Base-by-base conservation (phyloP, 208 protist genomes). In the Leishmania lainsoni region DNA sequence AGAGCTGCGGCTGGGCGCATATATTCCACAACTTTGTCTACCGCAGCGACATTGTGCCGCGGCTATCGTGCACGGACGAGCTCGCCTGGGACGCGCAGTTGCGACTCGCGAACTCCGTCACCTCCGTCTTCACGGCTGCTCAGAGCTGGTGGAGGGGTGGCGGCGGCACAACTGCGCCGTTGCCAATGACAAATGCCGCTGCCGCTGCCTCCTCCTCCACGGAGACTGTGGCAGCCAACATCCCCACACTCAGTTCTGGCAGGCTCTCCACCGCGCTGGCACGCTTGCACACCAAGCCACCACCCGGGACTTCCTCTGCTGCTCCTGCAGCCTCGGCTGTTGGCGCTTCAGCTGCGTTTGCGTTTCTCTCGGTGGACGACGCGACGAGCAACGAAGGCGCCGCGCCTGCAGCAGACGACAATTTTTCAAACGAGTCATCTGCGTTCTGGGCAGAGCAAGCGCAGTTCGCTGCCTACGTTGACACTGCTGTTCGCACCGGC, bases 21-120 rank as follows among this genome's bases (percentile, higher is more conserved):
- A 84, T 83, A 74, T 97, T 97, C 86, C 93, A 97, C 63, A 84
- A 92, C 76, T 72, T 97, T 58, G 87, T 95, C 49, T 91, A 97
- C 80, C 81, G 85, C 77, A 90, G 82, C 39, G 93, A 97, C 71
- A 71, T 92, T 48, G 89, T 97, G 63, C 93, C 93, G 39, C 93
- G 90, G 5, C 77, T 96, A n/a, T 89, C 81, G 32, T 95, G 89
- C 80, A 86, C 83, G 0, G 87, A 91, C 68, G 84, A 93, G 72
- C 79, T 92, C 49, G 83, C 85, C 35, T 86, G 85, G 79, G 87
- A 94, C 45, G 83, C 85, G 49, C 58, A 79, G 59, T 39, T 84
- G 32, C 79, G 83, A 35, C 61, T 94, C 20, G 66, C 59, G 6
- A 8, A 59, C 26, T 61, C 22, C 29, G n/a, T 81, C 17, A 49